phyloP scores from a whole-genome alignment of 2,329 filamentous ascomycete genomes.

The Cadophora malorum region DNA sequence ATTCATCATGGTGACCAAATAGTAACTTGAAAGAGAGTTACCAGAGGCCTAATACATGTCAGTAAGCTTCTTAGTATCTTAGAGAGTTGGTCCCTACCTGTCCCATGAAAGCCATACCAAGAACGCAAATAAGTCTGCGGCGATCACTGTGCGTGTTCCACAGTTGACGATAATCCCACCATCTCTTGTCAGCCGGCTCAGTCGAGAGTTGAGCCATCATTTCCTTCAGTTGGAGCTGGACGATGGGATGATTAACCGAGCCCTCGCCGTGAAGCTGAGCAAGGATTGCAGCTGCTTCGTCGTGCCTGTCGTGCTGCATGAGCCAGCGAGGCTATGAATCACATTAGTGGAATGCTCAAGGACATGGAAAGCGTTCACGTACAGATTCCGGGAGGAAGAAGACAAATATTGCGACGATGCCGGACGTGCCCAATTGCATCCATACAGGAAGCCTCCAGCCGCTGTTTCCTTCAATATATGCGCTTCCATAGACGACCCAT shows the following conservation, averaged over 20 bases:
- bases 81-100: constrained; percentile 25
- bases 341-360: background rate
- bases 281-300: constrained; percentile 60
- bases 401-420: constrained; percentile 42
- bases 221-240: constrained; percentile 35
- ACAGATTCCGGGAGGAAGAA: constrained; percentile 58
- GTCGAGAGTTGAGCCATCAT: constrained; percentile 34
- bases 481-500: constrained; percentile 43
- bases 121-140: constrained; percentile 35
- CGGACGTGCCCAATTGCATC: constrained; percentile 37
- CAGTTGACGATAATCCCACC: constrained; percentile 40
- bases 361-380: background rate
- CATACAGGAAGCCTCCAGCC: constrained; percentile 45
- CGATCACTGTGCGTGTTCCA: constrained; percentile 35
- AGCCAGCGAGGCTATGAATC: constrained; percentile 55
- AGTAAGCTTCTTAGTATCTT: background rate
- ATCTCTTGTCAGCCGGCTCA: constrained; percentile 38
- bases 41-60: constrained; percentile 15
- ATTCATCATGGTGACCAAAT: constrained; percentile 38
- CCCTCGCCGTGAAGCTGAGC: constrained; percentile 61
- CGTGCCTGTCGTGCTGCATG: constrained; percentile 58
- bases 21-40: constrained; percentile 45
- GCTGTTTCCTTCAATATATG: constrained; percentile 9
- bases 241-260: constrained; percentile 31
- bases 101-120: constrained; percentile 39